Percentiles rank a stretch among this genome's conserved stretches.
Evolutionary conservation across 2,329 filamentous ascomycete genomes (phyloP).

Genomic region (Tolypocladium album): DNA sequence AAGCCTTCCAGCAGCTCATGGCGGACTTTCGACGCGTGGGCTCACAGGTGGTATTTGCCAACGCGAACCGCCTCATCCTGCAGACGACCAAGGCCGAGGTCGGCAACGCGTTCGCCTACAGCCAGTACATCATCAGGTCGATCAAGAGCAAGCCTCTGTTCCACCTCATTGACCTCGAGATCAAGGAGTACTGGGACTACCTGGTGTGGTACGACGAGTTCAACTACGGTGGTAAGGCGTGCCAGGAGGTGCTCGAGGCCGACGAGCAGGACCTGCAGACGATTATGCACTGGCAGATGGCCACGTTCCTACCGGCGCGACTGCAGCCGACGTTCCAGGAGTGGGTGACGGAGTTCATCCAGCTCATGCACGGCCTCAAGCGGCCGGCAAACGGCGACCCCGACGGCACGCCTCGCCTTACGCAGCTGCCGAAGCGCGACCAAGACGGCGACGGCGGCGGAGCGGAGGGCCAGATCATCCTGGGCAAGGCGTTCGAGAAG

Average conservation of each 20-base stretch:
- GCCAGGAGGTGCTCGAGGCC: conserved; percentile 64
- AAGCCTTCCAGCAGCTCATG: conserved; percentile 95
- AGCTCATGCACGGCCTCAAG: conserved; percentile 86
- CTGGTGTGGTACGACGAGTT: conserved; percentile 98
- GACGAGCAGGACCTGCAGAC: conserved; percentile 72
- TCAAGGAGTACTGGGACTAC: conserved; percentile 99
- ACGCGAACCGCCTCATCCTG: conserved; percentile 74
- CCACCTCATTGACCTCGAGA: conserved; percentile 92
- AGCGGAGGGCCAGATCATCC: conserved; percentile 52
- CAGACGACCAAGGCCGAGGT: conserved; percentile 97
- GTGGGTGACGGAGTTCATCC: conserved; percentile 90
- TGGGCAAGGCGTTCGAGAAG: conserved; percentile 77
- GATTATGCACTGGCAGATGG: conserved; percentile 98
- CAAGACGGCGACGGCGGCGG: conserved; percentile 49
- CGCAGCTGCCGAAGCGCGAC: conserved; percentile 50
- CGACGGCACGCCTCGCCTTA: conserved; percentile 43
- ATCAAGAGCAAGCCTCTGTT: conserved; percentile 94
- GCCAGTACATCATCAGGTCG: conserved; percentile 94
- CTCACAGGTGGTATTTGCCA: conserved; percentile 92
- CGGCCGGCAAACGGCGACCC: conserved; percentile 44
- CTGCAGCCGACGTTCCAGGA: conserved; percentile 81
- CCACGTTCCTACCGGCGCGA: conserved; percentile 70
- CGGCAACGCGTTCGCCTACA: conserved; percentile 92
- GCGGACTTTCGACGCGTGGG: conserved; percentile 91
- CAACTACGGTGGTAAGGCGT: conserved; percentile 95